Conservation (phyloP, 805 yeast genomes). For the Saccharomycopsis oosterbeekiorum region DNA sequence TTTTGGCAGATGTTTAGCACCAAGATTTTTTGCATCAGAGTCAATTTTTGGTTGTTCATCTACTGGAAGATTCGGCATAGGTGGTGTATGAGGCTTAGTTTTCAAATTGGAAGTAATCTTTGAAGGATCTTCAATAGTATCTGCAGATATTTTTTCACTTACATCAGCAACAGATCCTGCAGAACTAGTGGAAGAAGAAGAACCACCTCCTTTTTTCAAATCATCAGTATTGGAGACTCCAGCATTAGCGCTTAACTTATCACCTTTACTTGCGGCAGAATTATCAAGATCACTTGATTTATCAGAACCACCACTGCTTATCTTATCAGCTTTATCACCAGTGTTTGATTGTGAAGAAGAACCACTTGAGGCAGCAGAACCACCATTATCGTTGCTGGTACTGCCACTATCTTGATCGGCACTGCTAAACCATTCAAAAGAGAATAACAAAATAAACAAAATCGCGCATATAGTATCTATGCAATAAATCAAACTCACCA, state of each 20-base stretch:
- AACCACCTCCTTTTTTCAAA: neutral
- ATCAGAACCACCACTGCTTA: neutral
- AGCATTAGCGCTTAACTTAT: neutral
- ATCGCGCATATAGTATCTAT: conserved; percentile 60
- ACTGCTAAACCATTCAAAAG: conserved; percentile 59
- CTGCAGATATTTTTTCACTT: neutral
- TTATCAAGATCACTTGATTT: neutral
- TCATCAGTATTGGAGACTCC: neutral
- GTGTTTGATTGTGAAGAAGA: neutral
- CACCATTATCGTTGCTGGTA: neutral
- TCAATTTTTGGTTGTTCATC: neutral
- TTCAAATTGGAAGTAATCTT: neutral
- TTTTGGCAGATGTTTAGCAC: neutral
- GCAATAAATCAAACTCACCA: conserved; percentile 52
- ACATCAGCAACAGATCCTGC: neutral
- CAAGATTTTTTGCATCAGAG: neutral
- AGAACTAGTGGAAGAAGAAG: neutral
- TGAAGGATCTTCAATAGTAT: neutral
- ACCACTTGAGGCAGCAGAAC: neutral
- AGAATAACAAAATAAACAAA: conserved; percentile 65
- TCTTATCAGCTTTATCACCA: neutral
- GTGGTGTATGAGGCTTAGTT: neutral
- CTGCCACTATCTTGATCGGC: conserved; percentile 22
- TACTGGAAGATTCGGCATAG: neutral
- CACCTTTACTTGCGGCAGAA: neutral